Evolutionary conservation across 768 basidiomycete species (phyloP), one percentile per base, ranked within the genome.

Genomic region (Plicaturopsis crispa): DNA sequence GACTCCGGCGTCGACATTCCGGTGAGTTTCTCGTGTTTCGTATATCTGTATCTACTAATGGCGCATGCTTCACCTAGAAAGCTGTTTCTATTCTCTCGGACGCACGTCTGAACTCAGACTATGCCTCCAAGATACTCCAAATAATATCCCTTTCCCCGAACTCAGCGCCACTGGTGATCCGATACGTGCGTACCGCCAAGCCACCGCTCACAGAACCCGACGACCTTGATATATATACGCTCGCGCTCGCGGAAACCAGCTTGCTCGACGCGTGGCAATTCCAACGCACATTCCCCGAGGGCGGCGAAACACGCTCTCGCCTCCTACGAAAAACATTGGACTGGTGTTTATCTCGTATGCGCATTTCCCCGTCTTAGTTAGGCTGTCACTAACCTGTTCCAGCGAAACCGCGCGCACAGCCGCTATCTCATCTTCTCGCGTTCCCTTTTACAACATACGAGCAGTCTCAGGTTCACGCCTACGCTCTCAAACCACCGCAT

Each of bases 1-100:
- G 88, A 91, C 59, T 69, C 75, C 2, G 84, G 82, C 8, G 64
- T 69, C n/a, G 64, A 78, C 31, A 54, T 83, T 36, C 55, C 71
- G 33, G 86, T 88, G 56, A 45, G 82, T 72, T 11, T 35, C 28
- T 31, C 35, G 37, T 23, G n/a, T 28, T 19, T 19, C 4, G 13
- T 7, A 21, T 47, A 10, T 13, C 13, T 14, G 10, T 37, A 41
- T 35, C 33, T 35, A 22, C 11, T 38, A 24, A 35, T n/a, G 24
- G 31, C 2, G 17, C 38, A 24, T n/a, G n/a, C n/a, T n/a, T n/a
- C n/a, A n/a, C n/a, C 24, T 42, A 86, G 85, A 70, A 66, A 43
- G 87, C 84, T 0, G 74, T 90, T 11, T 72, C 79, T 14, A 64
- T 83, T 22, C 73, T 91, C 19, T 76, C 81, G 2, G 87, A 89